Evolutionary conservation across 768 basidiomycete species (phyloP), one percentile per base, ranked within the genome.

Genomic region (Lactarius akahatsu): DNA sequence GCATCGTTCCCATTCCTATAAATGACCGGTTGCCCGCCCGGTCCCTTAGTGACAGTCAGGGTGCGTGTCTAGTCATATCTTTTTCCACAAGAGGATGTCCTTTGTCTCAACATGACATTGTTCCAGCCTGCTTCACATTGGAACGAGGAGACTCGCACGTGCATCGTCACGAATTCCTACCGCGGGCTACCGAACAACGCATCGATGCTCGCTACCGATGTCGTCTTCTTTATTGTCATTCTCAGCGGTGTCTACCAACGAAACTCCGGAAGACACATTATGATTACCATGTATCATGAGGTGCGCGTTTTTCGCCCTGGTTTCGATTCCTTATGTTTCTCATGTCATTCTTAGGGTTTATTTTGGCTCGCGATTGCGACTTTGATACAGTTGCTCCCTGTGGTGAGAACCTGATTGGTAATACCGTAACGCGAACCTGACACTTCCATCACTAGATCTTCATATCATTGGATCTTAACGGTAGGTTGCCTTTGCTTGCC

Each of bases 301-400:
- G 57, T 66, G 26, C 47, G 60, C 30, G 6, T 41, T 40, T 40
- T 30, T 23, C 18, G 47, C 30, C n/a, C 36, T n/a, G 20, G 34
- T 28, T 26, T 32, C 30, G n/a, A 20, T 4, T 16, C 50, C 15
- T 52, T 15, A 16, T 7, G 16, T 55, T 36, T 26, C 30, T 55
- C 59, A 58, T 13, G 38, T 43, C 45, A 2, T 57, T 18, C 43
- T 15, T 38, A 69, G 65, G 65, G 64, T n/a, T 45, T 66, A 28
- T 43, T 63, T 30, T 61, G 66, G 62, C 68, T 67, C 41, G 57
- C 58, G 13, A 59, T 61, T 23, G 66, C 62, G 57, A 61, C 45
- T 7, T 2, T 52, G 5, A 43, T 61, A 7, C 62, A 67, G 1
- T 30, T 61, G 15, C 65, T 66, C 2, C 68, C 64, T 4, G 65